Conservation (phyloP, 306 rosid species). For the Lablab purpureus region DNA sequence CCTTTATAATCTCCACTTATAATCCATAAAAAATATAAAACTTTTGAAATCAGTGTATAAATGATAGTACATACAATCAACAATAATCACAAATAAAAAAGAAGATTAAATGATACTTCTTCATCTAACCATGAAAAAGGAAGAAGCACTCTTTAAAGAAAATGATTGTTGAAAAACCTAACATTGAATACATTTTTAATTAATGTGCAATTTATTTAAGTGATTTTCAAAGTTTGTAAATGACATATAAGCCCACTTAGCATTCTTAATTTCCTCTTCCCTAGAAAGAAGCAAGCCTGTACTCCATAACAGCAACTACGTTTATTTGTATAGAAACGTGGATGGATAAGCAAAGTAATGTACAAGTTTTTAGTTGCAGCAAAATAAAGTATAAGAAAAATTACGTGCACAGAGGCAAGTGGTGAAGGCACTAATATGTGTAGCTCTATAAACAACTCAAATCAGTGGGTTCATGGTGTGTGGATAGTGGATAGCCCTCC, state of each 20-base stretch:
- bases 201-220: not conserved
- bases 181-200: too few relatives aligned
- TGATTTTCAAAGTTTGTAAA: not conserved
- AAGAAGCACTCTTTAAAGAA: too few relatives aligned
- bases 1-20: too few relatives aligned
- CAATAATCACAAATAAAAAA: too few relatives aligned
- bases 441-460: slow-evolving; percentile 21
- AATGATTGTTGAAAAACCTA: too few relatives aligned
- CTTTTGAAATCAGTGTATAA: too few relatives aligned
- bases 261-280: not conserved
- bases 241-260: not conserved
- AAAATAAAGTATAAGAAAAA: not conserved
- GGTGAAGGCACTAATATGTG: slow-evolving; percentile 34
- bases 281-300: not conserved
- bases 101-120: too few relatives aligned
- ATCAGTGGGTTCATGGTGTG: slow-evolving; percentile 24
- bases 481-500: slow-evolving; percentile 32
- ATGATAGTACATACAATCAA: too few relatives aligned
- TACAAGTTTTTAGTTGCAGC: not conserved
- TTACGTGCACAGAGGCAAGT: not conserved
- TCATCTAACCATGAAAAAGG: too few relatives aligned
- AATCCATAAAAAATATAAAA: too few relatives aligned
- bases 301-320: not conserved
- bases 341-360: not conserved
- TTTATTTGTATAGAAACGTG: not conserved